Evolutionary conservation across 768 basidiomycete species (phyloP).

Genomic region (Mycena belliarum): DNA sequence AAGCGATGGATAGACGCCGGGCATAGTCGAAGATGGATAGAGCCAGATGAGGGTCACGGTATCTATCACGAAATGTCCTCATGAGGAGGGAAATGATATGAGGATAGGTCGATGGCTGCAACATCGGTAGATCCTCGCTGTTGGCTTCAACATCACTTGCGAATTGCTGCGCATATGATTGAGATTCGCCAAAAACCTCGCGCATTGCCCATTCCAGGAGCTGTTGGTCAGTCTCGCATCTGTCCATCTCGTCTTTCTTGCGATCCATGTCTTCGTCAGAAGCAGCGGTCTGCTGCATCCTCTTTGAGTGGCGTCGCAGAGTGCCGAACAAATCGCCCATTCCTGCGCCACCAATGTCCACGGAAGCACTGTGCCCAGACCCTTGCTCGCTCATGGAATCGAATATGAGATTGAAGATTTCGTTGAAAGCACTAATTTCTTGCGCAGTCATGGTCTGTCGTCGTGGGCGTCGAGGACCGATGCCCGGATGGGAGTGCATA

Average conservation of each 20-base stretch:
- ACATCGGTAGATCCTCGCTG: slow-evolving; percentile 30
- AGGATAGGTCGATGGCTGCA: slow-evolving; percentile 71
- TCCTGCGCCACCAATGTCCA: slow-evolving; percentile 26
- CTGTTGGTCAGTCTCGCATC: slow-evolving; percentile 66
- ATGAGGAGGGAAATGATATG: slow-evolving; percentile 78
- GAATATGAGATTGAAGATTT: slow-evolving; percentile 76
- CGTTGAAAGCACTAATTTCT: slow-evolving; percentile 66
- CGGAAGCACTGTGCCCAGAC: slow-evolving; percentile 14
- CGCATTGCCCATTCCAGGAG: slow-evolving; percentile 72
- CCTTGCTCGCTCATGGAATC: slow-evolving; percentile 39
- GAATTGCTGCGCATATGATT: slow-evolving; percentile 49
- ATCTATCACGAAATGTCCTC: slow-evolving; percentile 75
- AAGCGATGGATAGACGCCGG: slow-evolving; percentile 68
- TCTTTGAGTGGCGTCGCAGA: slow-evolving; percentile 53
- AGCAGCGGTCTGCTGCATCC: slow-evolving; percentile 51
- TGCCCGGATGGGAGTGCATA: not conserved
- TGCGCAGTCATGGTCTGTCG: slow-evolving; percentile 67
- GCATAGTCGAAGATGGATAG: slow-evolving; percentile 84
- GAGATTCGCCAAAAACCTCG: slow-evolving; percentile 67
- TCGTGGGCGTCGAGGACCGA: slow-evolving; percentile 25
- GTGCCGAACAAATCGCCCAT: slow-evolving; percentile 56
- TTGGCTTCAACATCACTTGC: too few relatives aligned
- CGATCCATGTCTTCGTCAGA: slow-evolving; percentile 60
- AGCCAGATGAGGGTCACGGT: slow-evolving; percentile 76
- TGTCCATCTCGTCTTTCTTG: slow-evolving; percentile 73